Evolutionary conservation across 805 yeast genomes (phyloP).

Genomic region (Wickerhamomyces ciferrii): DNA sequence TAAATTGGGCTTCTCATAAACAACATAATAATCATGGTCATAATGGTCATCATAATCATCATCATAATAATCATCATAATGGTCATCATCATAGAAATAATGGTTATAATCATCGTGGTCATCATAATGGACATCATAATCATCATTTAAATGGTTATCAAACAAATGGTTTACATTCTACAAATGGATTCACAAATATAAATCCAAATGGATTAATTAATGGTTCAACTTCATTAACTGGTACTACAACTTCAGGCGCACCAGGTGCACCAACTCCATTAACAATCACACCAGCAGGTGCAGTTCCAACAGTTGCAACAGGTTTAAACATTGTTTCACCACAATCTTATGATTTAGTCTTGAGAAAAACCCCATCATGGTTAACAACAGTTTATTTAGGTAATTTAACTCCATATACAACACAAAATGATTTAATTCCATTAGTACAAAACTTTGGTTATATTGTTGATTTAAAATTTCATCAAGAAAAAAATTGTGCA

Average conservation of each 20-base stretch:
- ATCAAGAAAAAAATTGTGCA: constrained; percentile 82
- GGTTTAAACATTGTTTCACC: constrained; percentile 27
- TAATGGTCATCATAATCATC: constrained; percentile 4
- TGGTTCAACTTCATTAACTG: neutral
- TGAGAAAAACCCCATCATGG: constrained; percentile 78
- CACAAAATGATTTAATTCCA: constrained; percentile 69
- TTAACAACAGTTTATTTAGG: constrained; percentile 86
- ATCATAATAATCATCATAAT: constrained; percentile 1
- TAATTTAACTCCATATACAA: constrained; percentile 71
- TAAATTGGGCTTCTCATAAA: constrained; percentile 86
- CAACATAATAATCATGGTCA: constrained; percentile 25
- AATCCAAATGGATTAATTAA: neutral
- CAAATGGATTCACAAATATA: neutral
- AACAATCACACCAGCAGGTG: neutral
- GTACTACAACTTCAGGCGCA: neutral
- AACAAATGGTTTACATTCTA: neutral
- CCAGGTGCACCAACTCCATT: constrained; percentile 2
- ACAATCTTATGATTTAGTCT: constrained; percentile 61
- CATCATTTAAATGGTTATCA: constrained; percentile 5
- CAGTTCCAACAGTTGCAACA: constrained; percentile 1
- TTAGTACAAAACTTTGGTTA: constrained; percentile 75
- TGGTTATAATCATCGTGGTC: constrained; percentile 4
- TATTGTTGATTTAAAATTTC: constrained; percentile 74
- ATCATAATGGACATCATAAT: constrained; percentile 2
- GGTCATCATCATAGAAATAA: constrained; percentile 6